Evolutionary conservation across 176 grass and related monocot genomes (phyloP).

Genomic region (Urochloa ruziziensis): DNA sequence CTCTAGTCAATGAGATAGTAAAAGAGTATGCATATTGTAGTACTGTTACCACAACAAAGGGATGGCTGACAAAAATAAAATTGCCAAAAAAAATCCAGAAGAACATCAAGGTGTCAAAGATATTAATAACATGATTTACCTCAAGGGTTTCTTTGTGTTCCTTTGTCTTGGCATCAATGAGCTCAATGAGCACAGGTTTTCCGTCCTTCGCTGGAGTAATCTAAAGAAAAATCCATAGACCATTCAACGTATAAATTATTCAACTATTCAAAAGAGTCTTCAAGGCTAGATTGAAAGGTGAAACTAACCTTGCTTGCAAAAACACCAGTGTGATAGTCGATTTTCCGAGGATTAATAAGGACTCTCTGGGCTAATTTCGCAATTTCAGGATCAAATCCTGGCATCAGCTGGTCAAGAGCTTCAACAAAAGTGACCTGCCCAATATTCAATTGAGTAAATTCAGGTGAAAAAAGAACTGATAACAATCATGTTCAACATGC

Average conservation of each 20-base stretch:
- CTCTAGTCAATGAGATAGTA: constrained; percentile 2
- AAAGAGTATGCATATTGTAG: neutral
- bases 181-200: constrained; percentile 89
- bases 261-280: constrained; percentile 16
- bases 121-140: constrained; percentile 44
- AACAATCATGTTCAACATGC: neutral
- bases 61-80: neutral
- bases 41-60: neutral
- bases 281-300: neutral
- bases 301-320: constrained; percentile 93
- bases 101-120: constrained; percentile 4
- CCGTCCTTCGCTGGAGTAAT: constrained; percentile 93
- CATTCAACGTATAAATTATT: constrained; percentile 20
- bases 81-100: neutral
- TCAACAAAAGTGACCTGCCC: constrained; percentile 89
- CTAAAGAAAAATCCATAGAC: constrained; percentile 42
- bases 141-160: constrained; percentile 87
- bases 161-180: constrained; percentile 98
- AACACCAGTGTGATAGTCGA: constrained; percentile 87
- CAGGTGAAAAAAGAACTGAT: neutral
- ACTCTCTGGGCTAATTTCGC: constrained; percentile 91
- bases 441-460: constrained; percentile 21
- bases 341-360: constrained; percentile 91
- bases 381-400: constrained; percentile 96
- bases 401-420: constrained; percentile 96